phyloP scores from a whole-genome alignment of 2,329 filamentous ascomycete species.

The Aureobasidium leucospermi region DNA sequence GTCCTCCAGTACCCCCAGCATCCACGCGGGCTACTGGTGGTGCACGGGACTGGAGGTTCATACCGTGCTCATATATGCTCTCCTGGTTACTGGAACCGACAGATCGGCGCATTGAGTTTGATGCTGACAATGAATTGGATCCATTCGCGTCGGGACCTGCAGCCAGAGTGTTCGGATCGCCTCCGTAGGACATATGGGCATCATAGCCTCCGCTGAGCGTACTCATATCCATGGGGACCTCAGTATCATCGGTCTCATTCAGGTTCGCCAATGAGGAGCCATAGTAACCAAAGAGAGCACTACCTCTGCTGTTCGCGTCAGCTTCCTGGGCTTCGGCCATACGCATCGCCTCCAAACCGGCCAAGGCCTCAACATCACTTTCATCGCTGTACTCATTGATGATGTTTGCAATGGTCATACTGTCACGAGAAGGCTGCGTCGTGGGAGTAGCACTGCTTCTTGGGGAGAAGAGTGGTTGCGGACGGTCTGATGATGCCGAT shows the following conservation, averaged over 20 bases:
- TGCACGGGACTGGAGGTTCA: constrained; percentile 50
- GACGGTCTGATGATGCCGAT: constrained; percentile 19
- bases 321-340: constrained; percentile 72
- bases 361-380: constrained; percentile 80
- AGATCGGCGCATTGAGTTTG: constrained; percentile 39
- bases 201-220: constrained; percentile 67
- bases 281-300: constrained; percentile 26
- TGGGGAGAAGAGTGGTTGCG: constrained; percentile 23
- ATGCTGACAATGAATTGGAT: constrained; percentile 31
- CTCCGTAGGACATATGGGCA: constrained; percentile 54
- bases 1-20: constrained; percentile 80
- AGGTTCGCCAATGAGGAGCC: constrained; percentile 28
- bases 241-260: constrained; percentile 59
- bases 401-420: not conserved
- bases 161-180: constrained; percentile 38
- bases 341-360: constrained; percentile 74
- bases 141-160: constrained; percentile 26
- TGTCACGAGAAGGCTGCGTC: constrained; percentile 30
- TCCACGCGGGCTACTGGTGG: constrained; percentile 66
- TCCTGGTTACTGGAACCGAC: constrained; percentile 35
- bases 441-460: constrained; percentile 34
- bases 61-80: constrained; percentile 37
- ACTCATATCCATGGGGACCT: constrained; percentile 59
- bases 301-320: constrained; percentile 45
- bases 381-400: constrained; percentile 53